A percentile compares a stretch with the other conserved stretches of the same genome.
Evolutionary conservation across 495 filamentous ascomycete genomes (phyloP).

Genomic region (Aspergillus ostianus): DNA sequence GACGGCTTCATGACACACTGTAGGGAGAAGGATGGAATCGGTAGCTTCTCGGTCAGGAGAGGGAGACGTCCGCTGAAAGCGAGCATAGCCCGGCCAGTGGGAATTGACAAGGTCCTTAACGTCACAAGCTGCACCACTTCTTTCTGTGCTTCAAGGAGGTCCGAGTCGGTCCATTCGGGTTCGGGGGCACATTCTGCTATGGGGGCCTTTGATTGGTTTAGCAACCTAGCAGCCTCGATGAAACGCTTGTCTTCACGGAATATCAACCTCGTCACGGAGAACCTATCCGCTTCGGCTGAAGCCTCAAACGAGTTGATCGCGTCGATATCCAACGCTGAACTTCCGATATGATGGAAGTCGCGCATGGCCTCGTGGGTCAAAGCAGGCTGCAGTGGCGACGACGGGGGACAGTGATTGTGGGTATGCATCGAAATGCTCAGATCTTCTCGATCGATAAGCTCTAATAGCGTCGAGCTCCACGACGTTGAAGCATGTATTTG

Average conservation of each 20-base stretch:
- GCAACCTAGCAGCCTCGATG: slow-evolving; percentile 71
- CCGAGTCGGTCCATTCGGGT: slow-evolving; percentile 76
- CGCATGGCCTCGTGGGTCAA: slow-evolving; percentile 63
- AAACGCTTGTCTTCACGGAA: slow-evolving; percentile 90
- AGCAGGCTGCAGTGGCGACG: slow-evolving; percentile 36
- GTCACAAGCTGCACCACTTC: slow-evolving; percentile 80
- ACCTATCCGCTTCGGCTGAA: slow-evolving; percentile 73
- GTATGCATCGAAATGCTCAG: slow-evolving; percentile 63
- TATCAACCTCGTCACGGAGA: slow-evolving; percentile 75
- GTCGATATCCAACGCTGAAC: slow-evolving; percentile 57
- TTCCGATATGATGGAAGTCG: slow-evolving; percentile 74
- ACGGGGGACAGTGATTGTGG: slow-evolving; percentile 31
- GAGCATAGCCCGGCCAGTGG: slow-evolving; percentile 78
- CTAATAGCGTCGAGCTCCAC: slow-evolving; percentile 68
- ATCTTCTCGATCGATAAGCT: slow-evolving; percentile 80
- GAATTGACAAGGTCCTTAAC: slow-evolving; percentile 81
- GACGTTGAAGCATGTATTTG: slow-evolving; percentile 75
- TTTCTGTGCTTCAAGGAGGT: slow-evolving; percentile 92
- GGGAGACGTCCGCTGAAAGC: slow-evolving; percentile 81
- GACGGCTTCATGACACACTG: slow-evolving; percentile 87
- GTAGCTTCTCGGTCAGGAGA: slow-evolving; percentile 84
- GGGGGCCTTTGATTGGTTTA: slow-evolving; percentile 75
- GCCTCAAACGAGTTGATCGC: slow-evolving; percentile 59
- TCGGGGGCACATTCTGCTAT: slow-evolving; percentile 73
- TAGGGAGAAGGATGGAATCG: slow-evolving; percentile 81